Conservation (phyloP, 371 early-diverging fungal genomes). For the Mucor lusitanicus region DNA sequence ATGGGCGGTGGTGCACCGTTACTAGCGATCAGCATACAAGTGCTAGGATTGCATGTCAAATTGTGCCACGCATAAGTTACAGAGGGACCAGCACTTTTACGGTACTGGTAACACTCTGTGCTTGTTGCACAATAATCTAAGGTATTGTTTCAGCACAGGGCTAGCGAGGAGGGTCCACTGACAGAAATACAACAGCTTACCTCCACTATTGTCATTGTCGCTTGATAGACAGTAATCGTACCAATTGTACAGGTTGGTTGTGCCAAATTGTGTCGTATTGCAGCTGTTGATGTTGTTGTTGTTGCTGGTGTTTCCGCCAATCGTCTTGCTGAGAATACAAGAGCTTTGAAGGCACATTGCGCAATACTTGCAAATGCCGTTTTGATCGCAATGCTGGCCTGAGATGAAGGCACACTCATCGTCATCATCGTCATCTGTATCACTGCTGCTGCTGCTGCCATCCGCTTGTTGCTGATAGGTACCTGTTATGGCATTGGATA, state of each 20-base stretch:
- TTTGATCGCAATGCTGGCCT: constrained; percentile 34
- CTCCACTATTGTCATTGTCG: constrained; percentile 36
- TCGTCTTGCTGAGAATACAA: constrained; percentile 35
- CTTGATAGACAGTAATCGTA: constrained; percentile 45
- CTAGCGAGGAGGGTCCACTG: not conserved
- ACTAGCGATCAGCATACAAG: constrained; percentile 29
- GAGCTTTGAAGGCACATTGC: constrained; percentile 48
- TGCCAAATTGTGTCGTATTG: constrained; percentile 33
- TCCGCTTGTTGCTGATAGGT: not conserved
- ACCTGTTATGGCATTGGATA: not conserved
- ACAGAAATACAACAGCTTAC: constrained; percentile 10
- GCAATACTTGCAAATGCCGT: constrained; percentile 49
- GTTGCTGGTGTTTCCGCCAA: constrained; percentile 2
- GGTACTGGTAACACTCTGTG: constrained; percentile 45
- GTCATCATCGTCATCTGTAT: constrained; percentile 24
- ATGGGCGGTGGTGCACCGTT: constrained; percentile 18
- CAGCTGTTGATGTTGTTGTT: constrained; percentile 12
- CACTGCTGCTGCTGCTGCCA: not conserved
- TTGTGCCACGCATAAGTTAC: constrained; percentile 41
- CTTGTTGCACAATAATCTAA: constrained; percentile 46
- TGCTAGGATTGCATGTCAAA: constrained; percentile 39
- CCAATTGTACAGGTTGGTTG: constrained; percentile 33
- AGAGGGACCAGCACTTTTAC: constrained; percentile 24
- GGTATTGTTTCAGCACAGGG: not conserved
- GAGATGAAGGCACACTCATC: constrained; percentile 38